Evolutionary conservation across 768 basidiomycete species (phyloP).

Genomic region (Leccinum disarticulatum): DNA sequence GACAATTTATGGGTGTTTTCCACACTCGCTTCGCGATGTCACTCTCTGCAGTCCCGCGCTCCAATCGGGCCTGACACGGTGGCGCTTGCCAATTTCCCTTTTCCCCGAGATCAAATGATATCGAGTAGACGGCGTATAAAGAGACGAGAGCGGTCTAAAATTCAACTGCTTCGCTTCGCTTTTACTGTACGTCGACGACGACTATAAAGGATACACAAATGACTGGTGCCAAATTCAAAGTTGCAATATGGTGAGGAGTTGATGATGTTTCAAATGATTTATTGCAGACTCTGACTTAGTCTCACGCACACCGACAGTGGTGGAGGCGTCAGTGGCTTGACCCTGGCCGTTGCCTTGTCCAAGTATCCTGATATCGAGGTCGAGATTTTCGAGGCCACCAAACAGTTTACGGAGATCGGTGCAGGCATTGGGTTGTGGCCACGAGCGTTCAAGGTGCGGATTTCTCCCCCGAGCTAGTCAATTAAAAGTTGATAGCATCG

Average conservation of each 20-base stretch:
- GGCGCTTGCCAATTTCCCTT: background rate
- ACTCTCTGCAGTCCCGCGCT: background rate
- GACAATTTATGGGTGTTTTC: background rate
- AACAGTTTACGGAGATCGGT: conserved; percentile 53
- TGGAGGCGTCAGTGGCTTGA: conserved; percentile 42
- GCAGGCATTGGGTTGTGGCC: conserved; percentile 56
- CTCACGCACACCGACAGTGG: conserved; percentile 29
- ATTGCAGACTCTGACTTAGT: background rate
- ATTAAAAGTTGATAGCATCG: background rate
- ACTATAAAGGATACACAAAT: background rate
- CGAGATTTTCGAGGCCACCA: conserved; percentile 54
- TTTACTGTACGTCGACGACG: background rate
- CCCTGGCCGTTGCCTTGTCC: conserved; percentile 36
- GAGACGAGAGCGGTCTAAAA: background rate
- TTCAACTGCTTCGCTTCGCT: background rate
- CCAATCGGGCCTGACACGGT: background rate
- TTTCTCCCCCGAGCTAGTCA: background rate
- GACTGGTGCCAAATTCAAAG: background rate
- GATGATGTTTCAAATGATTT: background rate
- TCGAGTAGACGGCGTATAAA: background rate
- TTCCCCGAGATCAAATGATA: background rate
- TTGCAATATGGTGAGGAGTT: background rate
- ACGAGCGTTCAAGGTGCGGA: conserved; percentile 29
- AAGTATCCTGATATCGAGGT: conserved; percentile 54
- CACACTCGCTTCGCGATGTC: background rate